These are phyloP conservation scores for Arthroderma sp. DNA, from an alignment of 2,329 filamentous ascomycete genomes.

Conservation along the genomic window DNA sequence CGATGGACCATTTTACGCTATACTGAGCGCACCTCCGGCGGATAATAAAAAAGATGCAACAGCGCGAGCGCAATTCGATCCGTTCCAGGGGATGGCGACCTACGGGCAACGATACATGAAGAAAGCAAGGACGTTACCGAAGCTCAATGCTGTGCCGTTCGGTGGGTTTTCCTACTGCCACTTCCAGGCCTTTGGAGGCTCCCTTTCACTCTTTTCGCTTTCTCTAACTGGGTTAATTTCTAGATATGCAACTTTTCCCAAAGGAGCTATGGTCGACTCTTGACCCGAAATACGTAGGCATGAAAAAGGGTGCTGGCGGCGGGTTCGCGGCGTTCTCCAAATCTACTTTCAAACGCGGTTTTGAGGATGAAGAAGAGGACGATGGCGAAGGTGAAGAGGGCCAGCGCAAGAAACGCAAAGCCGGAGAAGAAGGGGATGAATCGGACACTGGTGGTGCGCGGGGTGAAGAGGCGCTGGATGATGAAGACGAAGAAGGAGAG, in stretches of 20 bases:
- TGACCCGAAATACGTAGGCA: slow-evolving; percentile 26
- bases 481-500: slow-evolving; percentile 35
- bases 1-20: slow-evolving; percentile 47
- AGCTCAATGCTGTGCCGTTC: slow-evolving; percentile 41
- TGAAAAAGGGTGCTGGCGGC: slow-evolving; percentile 24
- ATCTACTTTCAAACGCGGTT: slow-evolving; percentile 22
- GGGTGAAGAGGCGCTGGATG: slow-evolving; percentile 28
- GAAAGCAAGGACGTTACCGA: slow-evolving; percentile 42
- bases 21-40: slow-evolving; percentile 31
- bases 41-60: slow-evolving; percentile 30
- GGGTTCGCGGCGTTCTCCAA: slow-evolving; percentile 16
- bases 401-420: slow-evolving; percentile 19
- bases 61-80: slow-evolving; percentile 39
- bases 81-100: slow-evolving; percentile 48
- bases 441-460: slow-evolving; percentile 21
- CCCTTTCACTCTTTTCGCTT: background rate
- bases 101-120: slow-evolving; percentile 47
- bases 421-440: slow-evolving; percentile 22
- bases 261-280: slow-evolving; percentile 44
- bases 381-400: slow-evolving; percentile 10
- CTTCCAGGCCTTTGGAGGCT: too few species aligned
- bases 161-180: slow-evolving; percentile 27
- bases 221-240: background rate
- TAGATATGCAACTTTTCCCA: slow-evolving; percentile 46
- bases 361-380: slow-evolving; percentile 35